These are phyloP conservation scores for Carex pumila DNA, from an alignment of 176 grass and related monocot genomes.

Conservation along the genomic window DNA sequence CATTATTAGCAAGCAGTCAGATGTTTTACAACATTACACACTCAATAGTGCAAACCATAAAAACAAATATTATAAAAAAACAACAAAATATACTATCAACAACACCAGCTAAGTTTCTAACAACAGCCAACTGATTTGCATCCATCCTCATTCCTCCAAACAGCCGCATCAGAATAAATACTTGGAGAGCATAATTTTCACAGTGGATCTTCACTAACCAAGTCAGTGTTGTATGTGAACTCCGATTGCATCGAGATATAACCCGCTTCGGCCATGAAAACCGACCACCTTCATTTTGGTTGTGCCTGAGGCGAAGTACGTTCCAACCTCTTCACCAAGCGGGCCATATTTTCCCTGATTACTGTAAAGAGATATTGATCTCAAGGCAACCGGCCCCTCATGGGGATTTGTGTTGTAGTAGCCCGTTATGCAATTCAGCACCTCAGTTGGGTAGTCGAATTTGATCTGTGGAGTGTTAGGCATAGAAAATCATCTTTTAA, in stretches of 20 bases:
- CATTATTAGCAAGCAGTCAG: no score
- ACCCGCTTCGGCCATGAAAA: slow-evolving; percentile 73
- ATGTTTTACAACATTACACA: no score
- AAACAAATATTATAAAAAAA: no score
- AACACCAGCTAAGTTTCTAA: no score
- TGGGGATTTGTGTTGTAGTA: slow-evolving; percentile 50
- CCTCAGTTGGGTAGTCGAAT: slow-evolving; percentile 77
- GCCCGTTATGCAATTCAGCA: slow-evolving; percentile 67
- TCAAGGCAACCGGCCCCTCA: slow-evolving; percentile 38
- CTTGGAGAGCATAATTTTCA: slow-evolving; percentile 50
- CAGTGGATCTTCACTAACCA: slow-evolving; percentile 37
- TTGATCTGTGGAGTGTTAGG: slow-evolving; percentile 47
- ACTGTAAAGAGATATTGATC: slow-evolving; percentile 55
- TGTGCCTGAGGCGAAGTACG: slow-evolving; percentile 58
- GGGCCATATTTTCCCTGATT: slow-evolving; percentile 79
- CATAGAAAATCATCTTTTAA: neutral
- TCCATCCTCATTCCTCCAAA: no score
- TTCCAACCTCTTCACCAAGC: slow-evolving; percentile 57
- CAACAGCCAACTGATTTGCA: no score
- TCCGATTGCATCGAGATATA: slow-evolving; percentile 73
- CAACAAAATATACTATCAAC: no score
- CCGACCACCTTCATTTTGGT: slow-evolving; percentile 73
- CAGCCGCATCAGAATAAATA: slow-evolving; percentile 41
- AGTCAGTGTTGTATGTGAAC: slow-evolving; percentile 91
- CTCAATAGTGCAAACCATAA: no score